Evolutionary conservation across 345 rosid species (phyloP), one percentile per base, ranked within the genome.

Genomic region (Aurinia saxatilis): DNA sequence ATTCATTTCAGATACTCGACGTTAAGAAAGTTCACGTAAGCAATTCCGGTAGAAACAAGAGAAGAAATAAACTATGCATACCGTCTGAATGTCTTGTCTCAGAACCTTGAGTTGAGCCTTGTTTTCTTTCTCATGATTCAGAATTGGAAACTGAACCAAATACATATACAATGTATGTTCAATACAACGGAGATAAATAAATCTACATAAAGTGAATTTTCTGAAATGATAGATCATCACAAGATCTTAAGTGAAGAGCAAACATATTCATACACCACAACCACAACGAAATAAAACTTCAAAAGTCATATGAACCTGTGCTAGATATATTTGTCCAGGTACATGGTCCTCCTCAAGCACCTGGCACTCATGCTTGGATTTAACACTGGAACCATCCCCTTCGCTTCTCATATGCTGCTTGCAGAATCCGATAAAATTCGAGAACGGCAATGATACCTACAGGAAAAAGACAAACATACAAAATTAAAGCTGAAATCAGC

Each of bases 401-500:
- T 52, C 61, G 52, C 52, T 74, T 50, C 38, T 67, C 77, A 71
- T 36, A 52, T 70, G 81, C 56, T 70, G 84, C 82, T 87, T 90
- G 65, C 97, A 93, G 46, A 68, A 60, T 35, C 72, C 73, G 53
- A 89, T 73, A 70, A 89, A 92, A 16, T 78, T 64, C 10, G 93
- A 77, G 75, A 92, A 92, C 4, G 82, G 89, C 70, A 92, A 50
- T 6, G 87, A 87, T 63, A 85, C 95, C 98, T 86, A 65, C 61
- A 7, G 57, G 49, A 7, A 56, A 18, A 37, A 39, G n/a, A n/a
- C n/a, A n/a, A n/a, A n/a, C n/a, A n/a, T 16, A 38, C 36, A 49
- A n/a, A n/a, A 39, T 31, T 37, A 3, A 15, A 50, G 30, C 52
- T 50, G 19, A 48, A 50, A 40, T 14, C 18, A 40, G 47, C 47